phyloP scores from a whole-genome alignment of 163 green algal genomes.

The Chlorella variabilis region DNA sequence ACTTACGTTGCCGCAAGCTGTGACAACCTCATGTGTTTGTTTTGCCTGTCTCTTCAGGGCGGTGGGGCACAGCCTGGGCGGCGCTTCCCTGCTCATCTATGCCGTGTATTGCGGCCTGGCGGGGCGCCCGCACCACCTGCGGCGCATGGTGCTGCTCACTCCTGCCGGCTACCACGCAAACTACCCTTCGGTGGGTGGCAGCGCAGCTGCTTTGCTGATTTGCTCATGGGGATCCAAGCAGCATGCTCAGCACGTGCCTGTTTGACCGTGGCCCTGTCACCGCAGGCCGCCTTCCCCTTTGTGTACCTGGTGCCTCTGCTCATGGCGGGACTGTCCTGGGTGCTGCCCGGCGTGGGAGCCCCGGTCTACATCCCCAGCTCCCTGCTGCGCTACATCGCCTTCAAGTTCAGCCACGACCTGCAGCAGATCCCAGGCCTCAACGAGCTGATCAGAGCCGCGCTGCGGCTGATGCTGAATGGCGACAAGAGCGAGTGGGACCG shows the following conservation, averaged over 20 bases:
- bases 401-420: constrained; percentile 78
- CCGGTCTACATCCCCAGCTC: constrained; percentile 72
- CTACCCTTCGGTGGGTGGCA: constrained; percentile 43
- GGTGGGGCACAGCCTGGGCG: constrained; percentile 92
- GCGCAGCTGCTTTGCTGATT: constrained; percentile 1
- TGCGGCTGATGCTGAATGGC: constrained; percentile 67
- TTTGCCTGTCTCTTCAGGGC: constrained; percentile 18
- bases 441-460: constrained; percentile 47
- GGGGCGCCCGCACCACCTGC: constrained; percentile 69
- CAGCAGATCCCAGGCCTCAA: constrained; percentile 65
- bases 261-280: background rate
- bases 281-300: constrained; percentile 20
- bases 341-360: constrained; percentile 28
- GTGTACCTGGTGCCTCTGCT: constrained; percentile 6
- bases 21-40: too few species aligned
- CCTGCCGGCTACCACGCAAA: constrained; percentile 82
- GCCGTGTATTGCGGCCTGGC: constrained; percentile 58
- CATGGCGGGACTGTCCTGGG: constrained; percentile 7
- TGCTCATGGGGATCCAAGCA: too few species aligned
- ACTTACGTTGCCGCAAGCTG: too few species aligned
- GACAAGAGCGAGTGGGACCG: constrained; percentile 92
- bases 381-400: constrained; percentile 74
- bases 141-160: constrained; percentile 87
- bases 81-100: constrained; percentile 88
- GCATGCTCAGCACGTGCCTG: too few species aligned